Percentiles rank a stretch among this genome's conserved stretches.
phyloP scores from a whole-genome alignment of 306 rosid species.

The Elaeagnus macrophylla region DNA sequence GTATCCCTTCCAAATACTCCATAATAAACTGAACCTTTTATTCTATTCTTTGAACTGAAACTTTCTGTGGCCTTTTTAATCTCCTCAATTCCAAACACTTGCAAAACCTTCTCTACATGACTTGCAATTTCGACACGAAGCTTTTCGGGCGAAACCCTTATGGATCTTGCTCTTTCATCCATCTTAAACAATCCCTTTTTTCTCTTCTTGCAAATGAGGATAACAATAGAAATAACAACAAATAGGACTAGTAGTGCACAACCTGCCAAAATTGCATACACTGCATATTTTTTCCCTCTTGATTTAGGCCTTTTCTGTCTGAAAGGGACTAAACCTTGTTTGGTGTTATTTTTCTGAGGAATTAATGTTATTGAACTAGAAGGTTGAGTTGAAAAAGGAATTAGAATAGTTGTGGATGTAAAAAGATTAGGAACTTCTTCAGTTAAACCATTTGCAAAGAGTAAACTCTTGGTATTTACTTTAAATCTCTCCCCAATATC shows the following conservation, averaged over 20 bases:
- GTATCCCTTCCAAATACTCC: constrained; percentile 29
- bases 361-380: constrained; percentile 25
- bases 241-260: constrained; percentile 14
- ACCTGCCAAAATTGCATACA: constrained; percentile 22
- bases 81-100: constrained; percentile 34
- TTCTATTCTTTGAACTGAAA: constrained; percentile 39
- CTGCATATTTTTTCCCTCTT: constrained; percentile 9
- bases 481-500: constrained; percentile 36
- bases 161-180: not conserved
- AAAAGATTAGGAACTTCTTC: constrained; percentile 13
- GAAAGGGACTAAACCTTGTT: constrained; percentile 9
- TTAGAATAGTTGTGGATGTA: constrained; percentile 46
- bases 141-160: constrained; percentile 18
- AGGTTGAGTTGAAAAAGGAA: constrained; percentile 48
- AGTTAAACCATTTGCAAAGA: constrained; percentile 45
- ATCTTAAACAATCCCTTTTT: constrained; percentile 4
- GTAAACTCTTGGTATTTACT: constrained; percentile 20
- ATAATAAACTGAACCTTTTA: constrained; percentile 36
- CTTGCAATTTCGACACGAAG: constrained; percentile 40
- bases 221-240: constrained; percentile 5
- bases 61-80: constrained; percentile 36
- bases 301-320: constrained; percentile 9
- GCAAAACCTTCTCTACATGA: constrained; percentile 27
- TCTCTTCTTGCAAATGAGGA: constrained; percentile 23
- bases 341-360: constrained; percentile 5